A percentile compares a stretch with the other conserved stretches of the same genome.
Evolutionary conservation across 78 protist genomes (phyloP).

Genomic region (Planoprotostelium fungivorum): DNA sequence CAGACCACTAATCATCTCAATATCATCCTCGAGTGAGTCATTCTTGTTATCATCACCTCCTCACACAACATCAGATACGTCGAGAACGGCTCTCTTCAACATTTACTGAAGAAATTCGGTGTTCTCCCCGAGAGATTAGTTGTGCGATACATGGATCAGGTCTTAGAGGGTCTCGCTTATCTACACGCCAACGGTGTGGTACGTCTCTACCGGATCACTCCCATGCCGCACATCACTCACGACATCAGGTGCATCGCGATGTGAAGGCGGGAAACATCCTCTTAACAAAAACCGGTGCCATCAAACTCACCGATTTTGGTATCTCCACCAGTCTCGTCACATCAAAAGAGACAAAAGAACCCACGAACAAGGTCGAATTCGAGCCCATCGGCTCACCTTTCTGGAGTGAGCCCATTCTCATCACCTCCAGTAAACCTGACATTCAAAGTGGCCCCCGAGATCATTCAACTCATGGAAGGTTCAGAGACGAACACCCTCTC

Average conservation of each 20-base stretch:
- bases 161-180: constrained; percentile 64
- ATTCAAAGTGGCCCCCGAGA: not conserved
- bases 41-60: not conserved
- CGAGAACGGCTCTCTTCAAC: constrained; percentile 77
- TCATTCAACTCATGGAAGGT: not conserved
- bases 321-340: not conserved
- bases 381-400: not conserved
- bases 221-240: not conserved
- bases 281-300: constrained; percentile 55
- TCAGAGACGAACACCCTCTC: not conserved
- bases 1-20: constrained; percentile 25
- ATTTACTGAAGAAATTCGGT: constrained; percentile 64
- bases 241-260: constrained; percentile 78
- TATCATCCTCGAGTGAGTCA: constrained; percentile 77
- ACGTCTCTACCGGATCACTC: not conserved
- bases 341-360: not conserved
- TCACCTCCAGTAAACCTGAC: not conserved
- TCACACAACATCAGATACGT: constrained; percentile 11
- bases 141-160: constrained; percentile 52
- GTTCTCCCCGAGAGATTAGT: constrained; percentile 71
- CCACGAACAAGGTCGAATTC: not conserved
- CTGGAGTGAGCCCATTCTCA: not conserved
- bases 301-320: constrained; percentile 54
- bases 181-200: constrained; percentile 67
- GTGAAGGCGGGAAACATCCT: constrained; percentile 88